A percentile compares a stretch with the other conserved stretches of the same genome.
Conservation (phyloP, 495 filamentous ascomycete species). For the Articulospora tetracladia region DNA sequence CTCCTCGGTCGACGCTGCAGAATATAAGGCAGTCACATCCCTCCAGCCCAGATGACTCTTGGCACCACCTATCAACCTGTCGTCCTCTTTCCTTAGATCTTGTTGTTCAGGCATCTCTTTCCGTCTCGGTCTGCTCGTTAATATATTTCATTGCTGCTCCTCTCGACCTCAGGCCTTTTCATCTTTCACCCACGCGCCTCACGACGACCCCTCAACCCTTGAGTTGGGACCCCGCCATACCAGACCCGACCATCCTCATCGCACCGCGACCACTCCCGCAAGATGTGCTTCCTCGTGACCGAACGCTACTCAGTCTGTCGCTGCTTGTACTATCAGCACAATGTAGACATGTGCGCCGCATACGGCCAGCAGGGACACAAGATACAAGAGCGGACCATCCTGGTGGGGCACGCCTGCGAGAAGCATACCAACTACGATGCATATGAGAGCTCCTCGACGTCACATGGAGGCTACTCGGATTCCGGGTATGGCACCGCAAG, state of each 20-base stretch:
- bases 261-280: neutral
- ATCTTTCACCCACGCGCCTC: neutral
- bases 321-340: slow-evolving; percentile 78
- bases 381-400: slow-evolving; percentile 68
- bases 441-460: slow-evolving; percentile 20
- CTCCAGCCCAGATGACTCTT: slow-evolving; percentile 24
- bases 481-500: slow-evolving; percentile 46
- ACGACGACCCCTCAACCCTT: slow-evolving; percentile 9
- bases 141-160: slow-evolving; percentile 24
- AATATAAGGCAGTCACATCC: slow-evolving; percentile 28
- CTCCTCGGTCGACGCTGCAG: slow-evolving; percentile 13
- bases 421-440: slow-evolving; percentile 46
- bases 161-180: slow-evolving; percentile 8
- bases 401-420: slow-evolving; percentile 76
- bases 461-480: slow-evolving; percentile 40
- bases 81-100: slow-evolving; percentile 18
- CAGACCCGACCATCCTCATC: slow-evolving; percentile 5
- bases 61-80: slow-evolving; percentile 12
- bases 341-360: slow-evolving; percentile 67
- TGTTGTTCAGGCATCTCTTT: slow-evolving; percentile 26
- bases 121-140: slow-evolving; percentile 20
- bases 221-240: slow-evolving; percentile 10
- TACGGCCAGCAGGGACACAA: slow-evolving; percentile 68
- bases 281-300: slow-evolving; percentile 67
- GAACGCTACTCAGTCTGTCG: slow-evolving; percentile 77